Base-by-base conservation (phyloP, 2,329 filamentous ascomycete species). In the Fusarium algeriense region DNA sequence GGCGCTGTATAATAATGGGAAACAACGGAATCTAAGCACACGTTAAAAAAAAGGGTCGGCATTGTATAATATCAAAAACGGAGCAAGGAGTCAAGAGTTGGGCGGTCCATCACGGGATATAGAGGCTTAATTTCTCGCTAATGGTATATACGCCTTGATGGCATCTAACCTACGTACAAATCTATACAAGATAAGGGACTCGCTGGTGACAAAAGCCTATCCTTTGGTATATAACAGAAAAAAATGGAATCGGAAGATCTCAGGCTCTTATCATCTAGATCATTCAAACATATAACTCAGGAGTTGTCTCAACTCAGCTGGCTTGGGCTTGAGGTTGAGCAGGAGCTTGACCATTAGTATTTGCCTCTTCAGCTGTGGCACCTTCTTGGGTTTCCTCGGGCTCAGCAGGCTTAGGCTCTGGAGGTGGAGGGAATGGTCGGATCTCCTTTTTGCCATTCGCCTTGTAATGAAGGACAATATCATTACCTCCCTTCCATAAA, bases 401-500 rank as follows among this genome's bases (percentile, higher is more conserved):
- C 34, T 76, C 72, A 35, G 57, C 67, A 41, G 74, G 40, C 38
- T 74, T 68, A n/a, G 56, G 61, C 23, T 61, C 54, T 20, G 70
- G 65, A 34, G 73, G 56, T 7, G 73, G 68, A 30, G 73, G 76
- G 59, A 77, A 75, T n/a, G 81, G 81, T 7, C 81, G 81, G 55
- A 90, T 84, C 66, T 88, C 85, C 81, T 93, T 95, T 77, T 89
- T 90, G n/a, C 94, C 95, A 75, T 98, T 99, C 55, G 92, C 87
- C 78, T 95, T 97, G 85, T 99, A 99, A 77, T 94, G 89, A 53
- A 99, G 85, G 57, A 97, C 83, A 71, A 99, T 92, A 81, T 99
- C 96, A 75, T 92, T 95, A n/a, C 94, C 94, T 45, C 93, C 94
- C 76, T 97, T 94, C 96, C 96, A 99, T 58, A 98, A 86, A 78